phyloP scores from a whole-genome alignment of 257 asterid genomes.

The Cordia subcordata region DNA sequence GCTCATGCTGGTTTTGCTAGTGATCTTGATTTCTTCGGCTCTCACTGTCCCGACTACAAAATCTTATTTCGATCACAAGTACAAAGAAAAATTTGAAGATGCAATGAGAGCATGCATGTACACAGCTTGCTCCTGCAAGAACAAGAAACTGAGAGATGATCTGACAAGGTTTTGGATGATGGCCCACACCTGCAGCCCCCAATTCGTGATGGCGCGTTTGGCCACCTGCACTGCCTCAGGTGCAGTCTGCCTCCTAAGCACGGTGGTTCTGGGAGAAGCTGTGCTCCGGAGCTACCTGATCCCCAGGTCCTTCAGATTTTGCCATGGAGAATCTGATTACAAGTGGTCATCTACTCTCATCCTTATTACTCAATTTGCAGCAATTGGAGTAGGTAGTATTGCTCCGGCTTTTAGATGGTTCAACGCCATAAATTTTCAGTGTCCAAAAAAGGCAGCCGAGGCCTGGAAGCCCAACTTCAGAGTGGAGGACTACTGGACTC shows the following conservation, averaged over 20 bases:
- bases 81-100: conserved; percentile 30
- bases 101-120: conserved; percentile 33
- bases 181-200: conserved; percentile 82
- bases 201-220: conserved; percentile 64
- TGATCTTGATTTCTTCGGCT: conserved; percentile 43
- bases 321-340: conserved; percentile 69
- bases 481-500: conserved; percentile 64
- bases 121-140: conserved; percentile 14
- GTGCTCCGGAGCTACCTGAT: conserved; percentile 44
- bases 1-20: conserved; percentile 49
- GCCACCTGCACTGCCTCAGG: conserved; percentile 75
- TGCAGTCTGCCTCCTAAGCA: conserved; percentile 55
- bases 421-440: conserved; percentile 41
- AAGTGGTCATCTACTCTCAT: conserved; percentile 63
- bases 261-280: conserved; percentile 47
- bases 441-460: conserved; percentile 37
- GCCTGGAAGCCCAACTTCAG: conserved; percentile 16
- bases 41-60: conserved; percentile 53
- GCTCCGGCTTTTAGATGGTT: conserved; percentile 80
- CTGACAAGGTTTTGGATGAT: conserved; percentile 71
- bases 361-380: conserved; percentile 46
- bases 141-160: conserved; percentile 40
- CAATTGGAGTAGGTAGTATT: conserved; percentile 60
- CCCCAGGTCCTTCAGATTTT: conserved; percentile 51
- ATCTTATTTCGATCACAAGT: conserved; percentile 43